Percentiles rank a stretch among this genome's conserved stretches.
Evolutionary conservation across 75 land plant genomes (phyloP).

Genomic region (Chamaecyparis obtusa): DNA sequence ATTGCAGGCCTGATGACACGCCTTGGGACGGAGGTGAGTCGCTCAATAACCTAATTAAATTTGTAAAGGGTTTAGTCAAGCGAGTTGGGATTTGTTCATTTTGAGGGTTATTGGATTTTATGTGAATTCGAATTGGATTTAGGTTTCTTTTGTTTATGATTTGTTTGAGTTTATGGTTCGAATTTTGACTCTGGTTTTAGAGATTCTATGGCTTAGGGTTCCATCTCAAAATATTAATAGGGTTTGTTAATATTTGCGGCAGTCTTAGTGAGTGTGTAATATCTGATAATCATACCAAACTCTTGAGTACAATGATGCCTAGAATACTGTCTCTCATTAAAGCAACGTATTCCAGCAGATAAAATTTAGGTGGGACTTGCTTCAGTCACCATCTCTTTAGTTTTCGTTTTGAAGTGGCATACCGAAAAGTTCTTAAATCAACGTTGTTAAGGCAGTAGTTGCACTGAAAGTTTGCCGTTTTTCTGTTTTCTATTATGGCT

Average conservation of each 20-base stretch:
- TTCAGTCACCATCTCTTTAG: too few species aligned
- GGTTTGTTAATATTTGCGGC: too few species aligned
- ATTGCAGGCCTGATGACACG: conserved; percentile 95
- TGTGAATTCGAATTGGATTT: not conserved
- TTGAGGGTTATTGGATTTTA: not conserved
- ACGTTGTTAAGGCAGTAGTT: not conserved
- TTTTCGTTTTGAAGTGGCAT: not conserved
- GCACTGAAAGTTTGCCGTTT: not conserved
- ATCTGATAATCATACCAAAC: too few species aligned
- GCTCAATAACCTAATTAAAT: not conserved
- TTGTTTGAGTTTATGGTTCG: not conserved
- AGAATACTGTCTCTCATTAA: not conserved
- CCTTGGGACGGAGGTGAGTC: conserved; percentile 98
- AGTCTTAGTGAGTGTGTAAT: too few species aligned
- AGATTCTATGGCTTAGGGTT: not conserved
- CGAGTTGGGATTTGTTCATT: not conserved
- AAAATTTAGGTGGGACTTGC: not conserved
- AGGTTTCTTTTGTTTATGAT: not conserved
- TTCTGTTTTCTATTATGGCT: not conserved
- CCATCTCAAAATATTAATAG: too few species aligned
- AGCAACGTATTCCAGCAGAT: not conserved
- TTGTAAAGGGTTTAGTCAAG: not conserved
- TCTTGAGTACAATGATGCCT: not conserved
- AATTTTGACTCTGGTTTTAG: not conserved
- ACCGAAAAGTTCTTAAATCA: not conserved